Evolutionary conservation across 495 filamentous ascomycete genomes (phyloP).

Genomic region (Hypoxylon perforatum): DNA sequence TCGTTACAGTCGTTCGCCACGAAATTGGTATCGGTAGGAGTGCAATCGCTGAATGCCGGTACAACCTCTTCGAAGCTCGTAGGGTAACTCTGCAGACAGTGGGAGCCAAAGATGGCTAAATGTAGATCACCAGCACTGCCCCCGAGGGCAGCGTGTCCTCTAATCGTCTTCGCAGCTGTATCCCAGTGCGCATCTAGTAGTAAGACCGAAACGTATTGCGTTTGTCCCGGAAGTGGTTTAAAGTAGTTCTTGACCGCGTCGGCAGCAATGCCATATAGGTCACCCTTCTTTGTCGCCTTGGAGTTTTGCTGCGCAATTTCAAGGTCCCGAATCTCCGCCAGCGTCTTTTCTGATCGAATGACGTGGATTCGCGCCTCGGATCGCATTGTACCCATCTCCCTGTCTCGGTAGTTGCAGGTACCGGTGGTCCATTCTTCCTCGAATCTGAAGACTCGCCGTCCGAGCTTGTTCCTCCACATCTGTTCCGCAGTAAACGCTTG

Average conservation of each 20-base stretch:
- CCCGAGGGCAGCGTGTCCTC: constrained; percentile 82
- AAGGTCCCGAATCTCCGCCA: constrained; percentile 82
- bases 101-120: constrained; percentile 89
- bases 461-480: constrained; percentile 88
- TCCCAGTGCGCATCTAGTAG: constrained; percentile 92
- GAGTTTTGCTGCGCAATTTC: constrained; percentile 83
- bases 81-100: constrained; percentile 88
- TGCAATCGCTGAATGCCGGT: constrained; percentile 87
- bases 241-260: constrained; percentile 82
- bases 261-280: constrained; percentile 77
- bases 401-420: constrained; percentile 76
- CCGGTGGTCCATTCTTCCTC: constrained; percentile 94
- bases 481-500: constrained; percentile 95
- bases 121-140: constrained; percentile 76
- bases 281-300: constrained; percentile 71
- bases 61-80: constrained; percentile 85
- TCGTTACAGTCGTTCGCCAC: constrained; percentile 88
- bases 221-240: constrained; percentile 76
- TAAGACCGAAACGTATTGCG: constrained; percentile 84
- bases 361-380: constrained; percentile 91
- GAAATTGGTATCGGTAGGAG: constrained; percentile 80
- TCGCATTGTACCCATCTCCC: constrained; percentile 74
- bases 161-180: constrained; percentile 70
- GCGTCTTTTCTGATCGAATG: constrained; percentile 82
- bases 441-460: constrained; percentile 84